Base-by-base conservation (phyloP, 163 green algal genomes). In the Chloroidium sp. region DNA sequence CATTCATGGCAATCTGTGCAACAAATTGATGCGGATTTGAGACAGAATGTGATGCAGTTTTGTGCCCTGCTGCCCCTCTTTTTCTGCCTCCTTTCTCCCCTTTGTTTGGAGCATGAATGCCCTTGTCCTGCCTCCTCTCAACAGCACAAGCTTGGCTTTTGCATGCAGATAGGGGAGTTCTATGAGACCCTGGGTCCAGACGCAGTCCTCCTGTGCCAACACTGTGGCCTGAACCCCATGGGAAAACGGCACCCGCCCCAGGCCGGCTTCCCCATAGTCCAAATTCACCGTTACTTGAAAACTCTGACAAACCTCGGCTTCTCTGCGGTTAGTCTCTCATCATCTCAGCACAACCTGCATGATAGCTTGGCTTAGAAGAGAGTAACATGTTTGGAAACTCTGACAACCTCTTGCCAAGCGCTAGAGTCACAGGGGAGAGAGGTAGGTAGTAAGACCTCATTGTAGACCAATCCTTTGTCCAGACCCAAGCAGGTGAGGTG, bases 181-280 rank as follows among this genome's bases (percentile, higher is more conserved):
- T 98, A 95, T 81, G 94, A 98, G 83, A 80, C 87, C 0, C 81
- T 93, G 4, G 94, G 94, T 58, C 90, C 91, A n/a, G 94, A 98
- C 76, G 94, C 94, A 1, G 87, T 94, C 36, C 75, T 97, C 80
- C 84, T 97, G 78, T 89, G 97, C 68, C 86, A 97, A 87, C 83
- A 93, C 79, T 84, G 82, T 0, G 90, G 88, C 3, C 88, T 97
- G 13, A 97, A 96, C 84, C 89, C 91, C 13, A 96, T 96, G 93
- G 84, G 84, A 85, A 61, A 61, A 2, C 80, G 83, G 2, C 68
- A 72, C n/a, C 75, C 85, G n/a, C 94, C 94, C 0, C 80, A 86
- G 0, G 94, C 94, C 1, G 93, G 93, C 36, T 97, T 89, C 86
- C 93, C 93, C 1, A 81, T 84, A 2, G 67, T n/a, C 1, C 94